phyloP scores from a whole-genome alignment of 305 asterid species.

The Euphrasia arctica region DNA sequence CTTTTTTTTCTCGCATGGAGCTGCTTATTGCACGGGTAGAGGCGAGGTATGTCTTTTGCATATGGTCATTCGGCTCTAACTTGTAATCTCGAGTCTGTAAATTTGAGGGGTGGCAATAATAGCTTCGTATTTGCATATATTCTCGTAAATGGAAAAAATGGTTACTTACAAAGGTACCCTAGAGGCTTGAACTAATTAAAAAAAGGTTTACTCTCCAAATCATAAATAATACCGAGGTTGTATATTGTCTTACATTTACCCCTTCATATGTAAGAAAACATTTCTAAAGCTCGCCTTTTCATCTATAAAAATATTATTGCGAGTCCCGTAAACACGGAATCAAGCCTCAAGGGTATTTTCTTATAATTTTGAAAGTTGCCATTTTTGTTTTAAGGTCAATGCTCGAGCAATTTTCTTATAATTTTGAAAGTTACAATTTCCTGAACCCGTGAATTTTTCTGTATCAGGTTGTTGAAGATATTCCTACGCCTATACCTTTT shows the following conservation, averaged over 20 bases:
- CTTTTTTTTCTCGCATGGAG: conserved; percentile 96
- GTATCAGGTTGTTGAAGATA: conserved; percentile 71
- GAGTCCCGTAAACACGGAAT: too few relatives aligned
- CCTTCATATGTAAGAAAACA: too few relatives aligned
- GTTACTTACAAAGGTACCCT: too few relatives aligned
- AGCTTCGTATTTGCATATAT: neutral
- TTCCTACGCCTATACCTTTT: conserved; percentile 53
- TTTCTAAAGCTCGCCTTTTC: too few relatives aligned
- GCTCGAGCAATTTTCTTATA: too few relatives aligned
- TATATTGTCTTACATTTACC: too few relatives aligned
- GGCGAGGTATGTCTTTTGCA: conserved; percentile 83
- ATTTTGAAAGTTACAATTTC: neutral
- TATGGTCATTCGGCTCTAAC: neutral
- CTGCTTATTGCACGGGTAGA: conserved; percentile 94
- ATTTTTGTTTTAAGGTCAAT: too few relatives aligned
- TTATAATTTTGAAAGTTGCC: too few relatives aligned
- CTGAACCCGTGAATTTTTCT: neutral
- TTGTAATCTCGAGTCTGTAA: neutral
- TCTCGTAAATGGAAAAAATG: neutral
- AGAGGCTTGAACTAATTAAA: too few relatives aligned
- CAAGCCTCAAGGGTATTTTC: too few relatives aligned
- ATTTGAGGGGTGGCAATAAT: neutral
- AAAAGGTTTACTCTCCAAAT: neutral
- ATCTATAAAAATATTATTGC: too few relatives aligned
- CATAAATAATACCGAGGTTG: neutral